Conservation (phyloP, 208 protist genomes). For the Porcisia hertigi region DNA sequence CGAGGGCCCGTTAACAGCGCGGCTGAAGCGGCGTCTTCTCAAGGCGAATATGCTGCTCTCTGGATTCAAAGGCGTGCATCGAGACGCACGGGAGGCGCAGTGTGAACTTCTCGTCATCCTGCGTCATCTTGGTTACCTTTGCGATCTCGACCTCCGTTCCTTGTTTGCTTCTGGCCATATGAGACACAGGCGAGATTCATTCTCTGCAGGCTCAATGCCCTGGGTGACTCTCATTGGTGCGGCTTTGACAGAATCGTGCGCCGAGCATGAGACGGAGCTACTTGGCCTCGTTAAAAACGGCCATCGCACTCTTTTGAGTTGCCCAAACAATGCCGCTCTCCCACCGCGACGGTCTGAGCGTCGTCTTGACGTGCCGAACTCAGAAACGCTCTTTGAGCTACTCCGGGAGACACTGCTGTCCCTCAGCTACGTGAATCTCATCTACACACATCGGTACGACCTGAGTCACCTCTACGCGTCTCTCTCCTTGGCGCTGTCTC, state of each 20-base stretch:
- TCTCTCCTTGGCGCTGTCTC: slow-evolving; percentile 46
- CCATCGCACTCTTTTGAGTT: slow-evolving; percentile 27
- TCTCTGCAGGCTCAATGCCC: not conserved
- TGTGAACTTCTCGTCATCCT: slow-evolving; percentile 70
- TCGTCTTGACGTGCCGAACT: slow-evolving; percentile 15
- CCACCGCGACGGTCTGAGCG: not conserved
- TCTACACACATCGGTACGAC: slow-evolving; percentile 48
- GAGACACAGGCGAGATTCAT: not conserved
- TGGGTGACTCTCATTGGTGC: slow-evolving; percentile 10
- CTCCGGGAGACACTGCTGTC: slow-evolving; percentile 42
- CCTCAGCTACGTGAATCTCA: slow-evolving; percentile 67
- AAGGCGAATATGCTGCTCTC: slow-evolving; percentile 51
- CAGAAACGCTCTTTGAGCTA: slow-evolving; percentile 27
- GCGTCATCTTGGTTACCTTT: slow-evolving; percentile 70
- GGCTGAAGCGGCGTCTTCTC: slow-evolving; percentile 24
- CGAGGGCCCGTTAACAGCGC: slow-evolving; percentile 16
- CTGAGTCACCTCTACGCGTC: slow-evolving; percentile 66
- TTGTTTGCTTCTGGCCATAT: not conserved
- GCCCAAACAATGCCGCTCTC: not conserved
- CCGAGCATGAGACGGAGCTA: slow-evolving; percentile 48
- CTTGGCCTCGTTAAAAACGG: slow-evolving; percentile 14
- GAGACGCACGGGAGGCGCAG: slow-evolving; percentile 47
- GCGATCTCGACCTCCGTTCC: slow-evolving; percentile 44
- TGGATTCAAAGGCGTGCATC: slow-evolving; percentile 47
- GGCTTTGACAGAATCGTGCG: slow-evolving; percentile 33